A percentile compares a stretch with the other conserved stretches of the same genome.
These are phyloP conservation scores for Coriolopsis trogii DNA, from an alignment of 1,284 basidiomycete genomes.

Conservation along the genomic window DNA sequence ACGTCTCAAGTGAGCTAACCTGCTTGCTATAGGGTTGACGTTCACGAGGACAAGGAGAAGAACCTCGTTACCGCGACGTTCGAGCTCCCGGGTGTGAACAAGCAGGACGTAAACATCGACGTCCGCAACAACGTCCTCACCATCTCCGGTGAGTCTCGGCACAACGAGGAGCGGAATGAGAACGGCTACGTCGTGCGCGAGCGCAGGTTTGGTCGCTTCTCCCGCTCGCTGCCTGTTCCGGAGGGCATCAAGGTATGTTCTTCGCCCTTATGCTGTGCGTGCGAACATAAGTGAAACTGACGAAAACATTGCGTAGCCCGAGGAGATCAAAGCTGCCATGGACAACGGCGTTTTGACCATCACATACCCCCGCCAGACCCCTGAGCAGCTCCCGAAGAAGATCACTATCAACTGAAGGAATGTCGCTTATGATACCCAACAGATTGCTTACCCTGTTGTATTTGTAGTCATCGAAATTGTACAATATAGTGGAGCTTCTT, in stretches of 20 bases:
- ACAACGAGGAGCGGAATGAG: constrained; percentile 39
- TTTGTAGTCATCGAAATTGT: no score
- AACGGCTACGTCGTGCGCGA: constrained; percentile 53
- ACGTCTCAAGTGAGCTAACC: background rate
- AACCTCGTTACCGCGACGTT: constrained; percentile 51
- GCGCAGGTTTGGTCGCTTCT: constrained; percentile 49
- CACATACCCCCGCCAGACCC: constrained; percentile 42
- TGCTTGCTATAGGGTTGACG: constrained; percentile 42
- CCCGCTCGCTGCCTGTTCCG: constrained; percentile 48
- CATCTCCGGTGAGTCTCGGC: constrained; percentile 47
- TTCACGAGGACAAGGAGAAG: constrained; percentile 44
- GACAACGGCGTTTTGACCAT: constrained; percentile 44
- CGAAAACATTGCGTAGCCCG: constrained; percentile 30
- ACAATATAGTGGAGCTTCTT: no score
- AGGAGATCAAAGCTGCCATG: constrained; percentile 45
- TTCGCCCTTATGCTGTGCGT: background rate
- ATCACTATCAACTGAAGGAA: constrained; percentile 18
- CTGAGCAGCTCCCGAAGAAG: constrained; percentile 31
- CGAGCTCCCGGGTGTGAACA: constrained; percentile 50
- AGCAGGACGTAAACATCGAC: constrained; percentile 46
- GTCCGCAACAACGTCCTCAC: constrained; percentile 44
- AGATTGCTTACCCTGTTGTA: no score
- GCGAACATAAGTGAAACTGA: background rate
- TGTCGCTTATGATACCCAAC: no score
- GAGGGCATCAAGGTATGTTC: constrained; percentile 48